Conservation (phyloP, 768 basidiomycete species). For the Tylopilus rubrobrunneus region DNA sequence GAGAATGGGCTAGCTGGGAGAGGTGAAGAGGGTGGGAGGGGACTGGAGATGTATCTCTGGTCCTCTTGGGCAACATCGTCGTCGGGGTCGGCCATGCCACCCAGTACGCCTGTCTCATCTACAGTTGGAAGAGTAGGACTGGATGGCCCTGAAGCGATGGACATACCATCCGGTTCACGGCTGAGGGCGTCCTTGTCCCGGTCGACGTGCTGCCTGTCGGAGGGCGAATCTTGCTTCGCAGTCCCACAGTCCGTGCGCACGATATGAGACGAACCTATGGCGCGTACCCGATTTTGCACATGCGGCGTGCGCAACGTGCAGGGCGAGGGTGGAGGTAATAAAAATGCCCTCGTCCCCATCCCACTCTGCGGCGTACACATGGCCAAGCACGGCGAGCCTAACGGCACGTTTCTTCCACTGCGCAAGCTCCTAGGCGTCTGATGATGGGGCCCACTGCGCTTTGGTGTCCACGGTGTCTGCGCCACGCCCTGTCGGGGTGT, state of each 20-base stretch:
- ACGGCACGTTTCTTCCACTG: not conserved
- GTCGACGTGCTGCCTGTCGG: not conserved
- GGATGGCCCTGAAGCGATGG: slow-evolving; percentile 27
- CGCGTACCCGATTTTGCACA: not conserved
- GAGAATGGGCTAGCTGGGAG: slow-evolving; percentile 50
- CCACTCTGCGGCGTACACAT: slow-evolving; percentile 11
- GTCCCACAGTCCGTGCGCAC: too few species aligned
- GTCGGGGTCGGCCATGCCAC: slow-evolving; percentile 14
- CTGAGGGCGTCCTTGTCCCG: slow-evolving; percentile 24
- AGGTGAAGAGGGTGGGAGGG: slow-evolving; percentile 61
- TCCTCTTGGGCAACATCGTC: slow-evolving; percentile 23
- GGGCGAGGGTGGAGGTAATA: slow-evolving; percentile 26
- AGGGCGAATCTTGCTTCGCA: not conserved
- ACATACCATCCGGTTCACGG: slow-evolving; percentile 41
- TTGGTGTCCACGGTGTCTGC: slow-evolving; percentile 19
- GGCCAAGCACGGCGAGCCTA: slow-evolving; percentile 11
- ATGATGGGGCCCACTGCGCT: not conserved
- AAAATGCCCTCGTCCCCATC: slow-evolving; percentile 19
- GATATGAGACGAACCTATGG: not conserved
- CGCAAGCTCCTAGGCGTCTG: slow-evolving; percentile 12
- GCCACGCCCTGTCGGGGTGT: slow-evolving; percentile 12
- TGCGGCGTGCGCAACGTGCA: slow-evolving; percentile 11
- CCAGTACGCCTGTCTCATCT: slow-evolving; percentile 1
- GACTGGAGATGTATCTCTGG: slow-evolving; percentile 36
- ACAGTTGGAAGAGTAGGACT: not conserved